phyloP scores from a whole-genome alignment of 495 filamentous ascomycete genomes.

The Penicillium soppii region DNA sequence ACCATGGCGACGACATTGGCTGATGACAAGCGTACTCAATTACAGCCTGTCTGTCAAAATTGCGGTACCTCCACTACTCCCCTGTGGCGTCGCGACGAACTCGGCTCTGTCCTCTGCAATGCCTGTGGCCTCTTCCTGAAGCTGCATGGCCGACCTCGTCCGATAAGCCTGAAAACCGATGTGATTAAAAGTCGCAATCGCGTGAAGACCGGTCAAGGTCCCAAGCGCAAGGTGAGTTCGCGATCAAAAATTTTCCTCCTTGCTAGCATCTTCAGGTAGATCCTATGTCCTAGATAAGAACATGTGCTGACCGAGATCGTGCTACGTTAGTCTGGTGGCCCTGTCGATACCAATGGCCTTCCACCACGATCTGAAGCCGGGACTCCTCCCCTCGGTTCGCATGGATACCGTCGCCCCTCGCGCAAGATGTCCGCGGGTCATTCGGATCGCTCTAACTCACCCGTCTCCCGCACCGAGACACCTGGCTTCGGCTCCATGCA shows the following conservation, averaged over 20 bases:
- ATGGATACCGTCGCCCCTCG: constrained; percentile 63
- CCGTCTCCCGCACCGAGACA: constrained; percentile 83
- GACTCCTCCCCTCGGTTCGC: constrained; percentile 49
- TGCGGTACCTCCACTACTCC: constrained; percentile 94
- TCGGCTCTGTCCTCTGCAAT: constrained; percentile 97
- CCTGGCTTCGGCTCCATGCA: constrained; percentile 65
- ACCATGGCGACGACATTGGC: constrained; percentile 55
- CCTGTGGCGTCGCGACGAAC: constrained; percentile 95
- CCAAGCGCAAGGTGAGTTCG: constrained; percentile 80
- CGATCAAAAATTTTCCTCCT: constrained; percentile 25
- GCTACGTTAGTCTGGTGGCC: constrained; percentile 42
- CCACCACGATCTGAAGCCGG: constrained; percentile 57
- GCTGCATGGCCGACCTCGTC: constrained; percentile 87
- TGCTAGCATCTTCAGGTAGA: constrained; percentile 3
- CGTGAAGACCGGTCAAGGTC: constrained; percentile 85
- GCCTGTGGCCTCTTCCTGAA: constrained; percentile 97
- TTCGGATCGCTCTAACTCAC: constrained; percentile 78
- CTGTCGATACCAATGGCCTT: constrained; percentile 58
- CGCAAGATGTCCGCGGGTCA: constrained; percentile 70
- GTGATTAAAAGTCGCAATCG: constrained; percentile 99
- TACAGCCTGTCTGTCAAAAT: constrained; percentile 96
- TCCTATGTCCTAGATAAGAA: constrained; percentile 19
- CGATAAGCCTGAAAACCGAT: constrained; percentile 97
- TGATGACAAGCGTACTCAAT: constrained; percentile 57
- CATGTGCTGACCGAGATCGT: constrained; percentile 28